These are phyloP conservation scores for Fusarium sarcochroum DNA, from an alignment of 2,329 filamentous ascomycete genomes.

Conservation along the genomic window DNA sequence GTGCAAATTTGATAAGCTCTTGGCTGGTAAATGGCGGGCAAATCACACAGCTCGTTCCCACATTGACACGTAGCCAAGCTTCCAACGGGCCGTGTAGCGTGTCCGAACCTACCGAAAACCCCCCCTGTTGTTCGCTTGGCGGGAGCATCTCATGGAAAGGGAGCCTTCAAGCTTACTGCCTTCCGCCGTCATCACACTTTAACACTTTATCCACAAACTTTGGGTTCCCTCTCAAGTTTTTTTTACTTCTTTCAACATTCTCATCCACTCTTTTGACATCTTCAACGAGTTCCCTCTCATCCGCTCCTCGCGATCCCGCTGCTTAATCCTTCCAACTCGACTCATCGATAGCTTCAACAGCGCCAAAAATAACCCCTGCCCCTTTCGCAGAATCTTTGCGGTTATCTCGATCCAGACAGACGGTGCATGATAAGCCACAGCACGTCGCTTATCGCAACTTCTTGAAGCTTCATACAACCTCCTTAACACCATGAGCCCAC, in stretches of 20 bases:
- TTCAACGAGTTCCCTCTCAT: constrained; percentile 12
- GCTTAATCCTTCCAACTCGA: not conserved
- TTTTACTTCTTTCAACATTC: constrained; percentile 36
- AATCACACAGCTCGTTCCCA: constrained; percentile 17
- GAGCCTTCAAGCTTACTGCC: constrained; percentile 24
- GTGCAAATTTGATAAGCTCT: constrained; percentile 27
- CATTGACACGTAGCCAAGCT: constrained; percentile 33
- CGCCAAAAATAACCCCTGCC: constrained; percentile 42
- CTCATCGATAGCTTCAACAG: constrained; percentile 38
- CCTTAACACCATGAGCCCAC: constrained; percentile 54
- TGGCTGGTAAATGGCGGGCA: too few species aligned
- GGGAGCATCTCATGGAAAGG: constrained; percentile 41
- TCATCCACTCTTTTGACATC: constrained; percentile 48
- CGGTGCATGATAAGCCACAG: constrained; percentile 44
- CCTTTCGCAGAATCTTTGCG: constrained; percentile 42
- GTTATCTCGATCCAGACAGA: constrained; percentile 40
- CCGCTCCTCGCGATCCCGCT: not conserved
- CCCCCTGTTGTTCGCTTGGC: constrained; percentile 45
- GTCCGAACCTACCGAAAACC: constrained; percentile 46
- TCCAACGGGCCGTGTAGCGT: constrained; percentile 38
- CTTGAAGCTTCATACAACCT: constrained; percentile 23
- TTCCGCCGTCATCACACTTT: constrained; percentile 39
- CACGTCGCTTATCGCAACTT: constrained; percentile 33
- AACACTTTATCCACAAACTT: constrained; percentile 25
- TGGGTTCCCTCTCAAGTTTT: constrained; percentile 25